Evolutionary conservation across 2,329 filamentous ascomycete species (phyloP), one percentile per base, ranked within the genome.

Genomic region (Epichloe bromicola): DNA sequence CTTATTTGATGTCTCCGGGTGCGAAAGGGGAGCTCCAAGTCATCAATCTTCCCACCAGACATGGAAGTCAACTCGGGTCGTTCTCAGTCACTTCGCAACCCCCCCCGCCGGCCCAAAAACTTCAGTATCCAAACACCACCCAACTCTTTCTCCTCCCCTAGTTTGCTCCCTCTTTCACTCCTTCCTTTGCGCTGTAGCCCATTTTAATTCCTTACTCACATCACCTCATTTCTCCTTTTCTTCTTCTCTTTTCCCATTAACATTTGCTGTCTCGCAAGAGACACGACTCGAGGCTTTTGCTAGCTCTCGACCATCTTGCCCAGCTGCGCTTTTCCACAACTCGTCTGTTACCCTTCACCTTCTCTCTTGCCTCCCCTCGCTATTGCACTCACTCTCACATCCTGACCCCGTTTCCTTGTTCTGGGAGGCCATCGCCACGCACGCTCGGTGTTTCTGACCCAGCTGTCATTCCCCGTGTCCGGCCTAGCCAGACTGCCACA

Each of bases 291-390:
- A 70, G 68, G 65, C 68, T 70, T 70, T 76, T 55, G 65, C 63
- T 76, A 75, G 74, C 68, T 66, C 68, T 76, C 71, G 72, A 63
- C 62, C 57, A 53, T 54, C 46, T 50, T 51, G 52, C 49, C 52
- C 45, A 50, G 34, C 47, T 36, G 46, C 52, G 26, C 44, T 26
- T 17, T 50, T 53, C 52, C 50, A 51, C 50, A 23, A 41, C 50
- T 38, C 52, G 38, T 50, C 33, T 50, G 51, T 50, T 41, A 50
- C 53, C 37, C 46, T 50, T 52, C 40, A 43, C 39, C 37, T 49
- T 46, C 42, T 37, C 49, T 49, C 38, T 53, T 45, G 46, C 50
- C 49, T 42, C 51, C 43, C 33, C 46, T 53, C 30, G 39, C 46
- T 51, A 23, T 36, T 38, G 46, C 20, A 17, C 36, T 38, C 36